These are phyloP conservation scores for Talaromyces atroroseus DNA, from an alignment of 2,329 filamentous ascomycete genomes.

Conservation along the genomic window DNA sequence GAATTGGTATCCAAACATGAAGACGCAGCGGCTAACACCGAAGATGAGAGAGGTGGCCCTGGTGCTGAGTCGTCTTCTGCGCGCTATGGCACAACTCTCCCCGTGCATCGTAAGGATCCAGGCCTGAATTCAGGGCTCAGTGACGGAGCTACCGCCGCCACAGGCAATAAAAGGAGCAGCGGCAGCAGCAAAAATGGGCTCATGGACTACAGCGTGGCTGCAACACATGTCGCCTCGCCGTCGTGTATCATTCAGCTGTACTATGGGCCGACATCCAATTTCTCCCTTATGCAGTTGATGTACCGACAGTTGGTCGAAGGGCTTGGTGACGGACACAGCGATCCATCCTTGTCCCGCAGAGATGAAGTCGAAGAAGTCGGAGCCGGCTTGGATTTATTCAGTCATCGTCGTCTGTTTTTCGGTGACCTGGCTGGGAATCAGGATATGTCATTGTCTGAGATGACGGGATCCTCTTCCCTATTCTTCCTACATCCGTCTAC, in stretches of 20 bases:
- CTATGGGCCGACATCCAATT: constrained; percentile 45
- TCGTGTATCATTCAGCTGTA: constrained; percentile 43
- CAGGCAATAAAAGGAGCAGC: not conserved
- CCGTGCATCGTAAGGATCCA: not conserved
- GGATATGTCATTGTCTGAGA: constrained; percentile 21
- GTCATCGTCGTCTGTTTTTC: constrained; percentile 35
- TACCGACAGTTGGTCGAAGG: constrained; percentile 28
- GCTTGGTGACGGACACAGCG: constrained; percentile 16
- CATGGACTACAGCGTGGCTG: constrained; percentile 42
- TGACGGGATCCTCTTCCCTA: constrained; percentile 18
- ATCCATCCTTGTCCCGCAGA: constrained; percentile 4
- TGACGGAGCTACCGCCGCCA: constrained; percentile 14
- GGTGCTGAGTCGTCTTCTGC: not conserved
- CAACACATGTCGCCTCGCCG: constrained; percentile 42
- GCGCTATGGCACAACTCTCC: not conserved
- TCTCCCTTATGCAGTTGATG: constrained; percentile 38
- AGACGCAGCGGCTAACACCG: constrained; percentile 14
- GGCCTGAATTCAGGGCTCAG: not conserved
- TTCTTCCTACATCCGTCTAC: constrained; percentile 38
- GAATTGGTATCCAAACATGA: constrained; percentile 14
- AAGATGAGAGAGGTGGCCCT: not conserved
- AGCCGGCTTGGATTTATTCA: constrained; percentile 35
- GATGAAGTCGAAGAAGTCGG: constrained; percentile 33
- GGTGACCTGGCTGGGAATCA: constrained; percentile 35
- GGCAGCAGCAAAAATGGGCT: constrained; percentile 14